Base-by-base conservation (phyloP, 2,329 filamentous ascomycete genomes). In the Botrytis pseudocinerea region DNA sequence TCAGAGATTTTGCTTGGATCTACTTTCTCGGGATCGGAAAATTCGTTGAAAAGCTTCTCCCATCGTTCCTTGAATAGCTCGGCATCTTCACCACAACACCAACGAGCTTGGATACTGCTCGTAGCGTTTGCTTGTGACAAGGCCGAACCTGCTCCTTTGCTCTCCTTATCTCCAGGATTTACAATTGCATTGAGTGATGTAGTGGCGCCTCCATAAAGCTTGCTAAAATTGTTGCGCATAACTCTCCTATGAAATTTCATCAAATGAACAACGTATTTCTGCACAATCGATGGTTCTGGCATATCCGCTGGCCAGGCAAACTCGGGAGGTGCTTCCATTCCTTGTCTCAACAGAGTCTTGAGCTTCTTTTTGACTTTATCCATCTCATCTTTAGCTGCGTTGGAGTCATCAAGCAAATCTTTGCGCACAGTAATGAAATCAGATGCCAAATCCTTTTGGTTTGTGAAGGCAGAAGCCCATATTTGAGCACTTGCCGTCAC, bases 281-380 rank as follows among this genome's bases (percentile, higher is more conserved):
- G 93, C 6, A 99, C 96, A 77, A 97, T 90, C 40, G 94, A 97
- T 3, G 96, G 96, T 81, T 99, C 96, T 2, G 95, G 94, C 83
- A 96, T 96, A 76, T 96, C 95, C 60, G 93, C 90, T 2, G 96
- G 96, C 96, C 96, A 99, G n/a, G 96, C 94, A 81, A 99, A 99
- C 80, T 99, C 94, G 28, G 95, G 91, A 16, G 96, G 96, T 1
- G 95, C 93, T 80, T 96, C 93, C 75, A 94, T 93, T n/a, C 95
- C 96, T 82, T 97, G 93, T 44, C 96, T 91, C 73, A 99, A 83
- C 32, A 99, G 87, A 1, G 93, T 91, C 84, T 99, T 99, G 42
- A 99, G 88, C 89, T 97, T 98, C 88, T 99, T 99, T 87, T 99
- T 99, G 72, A 99, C 96, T 83, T 97, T 98, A 83, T 99, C 97